Base-by-base conservation (phyloP, 306 rosid species). In the Alnus glutinosa region DNA sequence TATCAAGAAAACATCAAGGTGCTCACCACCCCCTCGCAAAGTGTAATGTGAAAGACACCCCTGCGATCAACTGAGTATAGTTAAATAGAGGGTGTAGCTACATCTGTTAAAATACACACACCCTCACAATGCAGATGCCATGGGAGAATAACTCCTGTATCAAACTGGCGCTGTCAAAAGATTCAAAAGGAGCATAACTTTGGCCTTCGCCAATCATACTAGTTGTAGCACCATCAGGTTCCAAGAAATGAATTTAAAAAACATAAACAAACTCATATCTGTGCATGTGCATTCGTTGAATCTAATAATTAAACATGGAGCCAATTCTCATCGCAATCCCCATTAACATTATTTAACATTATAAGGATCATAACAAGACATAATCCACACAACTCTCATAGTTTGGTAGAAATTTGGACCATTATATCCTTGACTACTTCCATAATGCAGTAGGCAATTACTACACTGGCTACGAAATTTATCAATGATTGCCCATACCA, bases 381-480 rank as follows among this genome's bases (percentile, higher is more conserved):
- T 9, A 62, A 62, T 28, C 28, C 71, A 66, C 23, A 66, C 28
- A 66, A 37, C 30, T 39, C 28, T 10, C 28, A 66, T 37, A 66
- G 30, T 18, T 39, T 3, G 8, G 49, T 10, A 62, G 68, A 62
- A 62, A 62, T 66, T 37, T 66, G 48, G 48, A 66, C 49, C 47
- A 70, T 73, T 76, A 55, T 58, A 70, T 9, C 49, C 52, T 76
- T 16, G 58, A 73, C 72, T 47, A 16, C 70, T 52, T 47, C 75
- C 75, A 16, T 50, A 28, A 75, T 76, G 64, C 75, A 63, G 44
- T 48, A 6, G 49, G 36, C 18, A 57, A 19, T 19, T 23, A 47
- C 42, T 48, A 47, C 30, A 14, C 30, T 18, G 23, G 10, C 18
- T 15, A 67, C 8, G 18, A 48, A 66, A 48, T 10, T 42, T 47